Percentiles rank a stretch among this genome's conserved stretches.
Evolutionary conservation across 352 stramenopile genomes (phyloP).

Genomic region (Globisporangium cystogenes): DNA sequence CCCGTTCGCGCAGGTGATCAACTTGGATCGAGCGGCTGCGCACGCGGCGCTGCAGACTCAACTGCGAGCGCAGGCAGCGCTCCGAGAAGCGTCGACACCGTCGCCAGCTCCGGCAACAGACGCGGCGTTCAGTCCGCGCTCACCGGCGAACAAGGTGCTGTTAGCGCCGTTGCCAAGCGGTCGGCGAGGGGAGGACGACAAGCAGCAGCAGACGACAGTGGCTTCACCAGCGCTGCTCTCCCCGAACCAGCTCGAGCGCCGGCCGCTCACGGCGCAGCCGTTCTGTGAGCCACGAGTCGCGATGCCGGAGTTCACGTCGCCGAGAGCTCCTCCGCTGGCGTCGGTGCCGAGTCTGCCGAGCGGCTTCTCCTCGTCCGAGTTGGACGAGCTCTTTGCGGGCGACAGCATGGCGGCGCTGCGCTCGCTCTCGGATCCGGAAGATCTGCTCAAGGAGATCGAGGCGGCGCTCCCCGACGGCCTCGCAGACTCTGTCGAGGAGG

Average conservation of each 20-base stretch:
- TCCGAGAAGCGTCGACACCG: neutral
- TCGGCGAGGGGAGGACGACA: neutral
- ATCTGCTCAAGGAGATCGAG: slow-evolving; percentile 67
- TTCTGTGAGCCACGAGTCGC: neutral
- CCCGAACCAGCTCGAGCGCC: neutral
- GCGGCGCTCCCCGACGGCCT: slow-evolving; percentile 46
- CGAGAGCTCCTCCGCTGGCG: neutral
- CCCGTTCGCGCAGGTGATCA: slow-evolving; percentile 53
- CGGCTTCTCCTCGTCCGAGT: slow-evolving; percentile 15
- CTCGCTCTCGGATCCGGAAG: slow-evolving; percentile 33
- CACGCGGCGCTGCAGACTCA: neutral
- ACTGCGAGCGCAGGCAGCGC: neutral
- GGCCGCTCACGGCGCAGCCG: neutral
- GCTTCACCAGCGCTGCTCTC: neutral
- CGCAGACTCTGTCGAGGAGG: slow-evolving; percentile 34
- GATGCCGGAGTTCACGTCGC: neutral
- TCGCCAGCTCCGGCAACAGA: neutral
- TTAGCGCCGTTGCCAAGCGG: slow-evolving; percentile 10
- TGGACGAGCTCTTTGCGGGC: slow-evolving; percentile 23
- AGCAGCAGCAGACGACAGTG: neutral
- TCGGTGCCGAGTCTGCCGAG: neutral
- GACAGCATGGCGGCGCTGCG: slow-evolving; percentile 28
- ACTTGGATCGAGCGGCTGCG: slow-evolving; percentile 21
- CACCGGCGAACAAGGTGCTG: slow-evolving; percentile 19
- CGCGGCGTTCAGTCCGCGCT: neutral